phyloP scores from a whole-genome alignment of 345 rosid species.

The Melaleuca quinquenervia region DNA sequence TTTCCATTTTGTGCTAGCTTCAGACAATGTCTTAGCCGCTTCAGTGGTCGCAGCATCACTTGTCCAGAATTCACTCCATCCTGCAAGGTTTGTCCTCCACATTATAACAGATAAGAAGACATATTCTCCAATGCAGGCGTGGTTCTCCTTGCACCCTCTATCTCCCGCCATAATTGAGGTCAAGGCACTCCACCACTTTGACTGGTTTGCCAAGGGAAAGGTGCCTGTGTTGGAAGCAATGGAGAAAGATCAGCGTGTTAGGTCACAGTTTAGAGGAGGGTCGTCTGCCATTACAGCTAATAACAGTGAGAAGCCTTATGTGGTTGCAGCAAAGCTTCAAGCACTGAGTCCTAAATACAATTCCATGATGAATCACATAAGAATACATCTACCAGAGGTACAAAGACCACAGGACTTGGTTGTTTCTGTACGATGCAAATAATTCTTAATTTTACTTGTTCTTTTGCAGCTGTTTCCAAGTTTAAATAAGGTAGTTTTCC shows the following conservation, averaged over 20 bases:
- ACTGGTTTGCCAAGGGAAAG: conserved; percentile 91
- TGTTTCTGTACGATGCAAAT: background rate
- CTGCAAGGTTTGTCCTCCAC: conserved; percentile 66
- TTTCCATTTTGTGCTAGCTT: conserved; percentile 78
- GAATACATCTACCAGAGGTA: conserved; percentile 96
- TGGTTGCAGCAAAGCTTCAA: conserved; percentile 86
- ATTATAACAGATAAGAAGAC: conserved; percentile 90
- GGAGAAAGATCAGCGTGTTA: conserved; percentile 86
- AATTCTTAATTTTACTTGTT: background rate
- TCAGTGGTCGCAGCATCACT: conserved; percentile 78
- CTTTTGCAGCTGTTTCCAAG: conserved; percentile 76
- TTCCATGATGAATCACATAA: conserved; percentile 87
- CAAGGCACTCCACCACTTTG: conserved; percentile 94
- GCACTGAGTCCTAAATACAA: conserved; percentile 94
- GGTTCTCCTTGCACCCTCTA: conserved; percentile 87
- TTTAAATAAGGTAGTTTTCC: conserved; percentile 76
- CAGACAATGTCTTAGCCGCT: conserved; percentile 92
- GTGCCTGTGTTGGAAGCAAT: conserved; percentile 94
- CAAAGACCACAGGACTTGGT: background rate
- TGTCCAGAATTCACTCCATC: conserved; percentile 52
- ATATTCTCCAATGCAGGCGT: conserved; percentile 94
- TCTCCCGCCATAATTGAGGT: conserved; percentile 85
- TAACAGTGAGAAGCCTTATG: conserved; percentile 56
- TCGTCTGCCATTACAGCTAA: conserved; percentile 74
- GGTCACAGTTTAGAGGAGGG: conserved; percentile 89